Base-by-base conservation (phyloP, 2,329 filamentous ascomycete species). In the Colletotrichum sp. region DNA sequence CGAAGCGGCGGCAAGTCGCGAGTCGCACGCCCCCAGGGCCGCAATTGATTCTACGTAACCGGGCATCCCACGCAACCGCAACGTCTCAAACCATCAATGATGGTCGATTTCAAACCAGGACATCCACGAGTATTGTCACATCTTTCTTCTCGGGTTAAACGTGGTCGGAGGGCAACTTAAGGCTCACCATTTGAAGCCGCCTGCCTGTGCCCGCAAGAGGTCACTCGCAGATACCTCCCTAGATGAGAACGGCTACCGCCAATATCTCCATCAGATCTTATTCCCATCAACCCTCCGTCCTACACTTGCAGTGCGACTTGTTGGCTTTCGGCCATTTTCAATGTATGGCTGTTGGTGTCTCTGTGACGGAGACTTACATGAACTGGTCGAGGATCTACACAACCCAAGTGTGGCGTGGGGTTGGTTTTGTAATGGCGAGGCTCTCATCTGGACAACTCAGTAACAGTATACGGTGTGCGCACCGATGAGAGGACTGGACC, bases 231-330 rank as follows among this genome's bases (percentile, higher is more conserved):
- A 88, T 79, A 0, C 88, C 88, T 60, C 90, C 77, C 78, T 87
- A 89, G 2, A 88, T 88, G 81, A 90, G 90, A 0, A 88, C 88
- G 48, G 90, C 79, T 36, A 90, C 91, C 80, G 6, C 86, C 87
- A 5, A 84, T 87, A 71, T 88, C 85, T 5, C 80, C 82, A 76
- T 90, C 87, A 4, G 90, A 85, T 2, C 87, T 82, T 3, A 86
- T 89, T 81, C 90, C 90, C 86, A 90, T 88, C 80, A 90, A 79
- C 1, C 89, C 88, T 6, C 87, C n/a, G 84, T 83, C 81, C 90
- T 89, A 87, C 88, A 7, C 88, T 81, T 15, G 88, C 88, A 4
- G 91, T 88, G 78, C 85, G 88, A 8, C 80, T 79, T 87, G 90
- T 90, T 6, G 88, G 89, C 88, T 90, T 75, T 80, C 85, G 8